Evolutionary conservation across 2,329 filamentous ascomycete genomes (phyloP), one percentile per base, ranked within the genome.

Genomic region (Blastomyces parvus): DNA sequence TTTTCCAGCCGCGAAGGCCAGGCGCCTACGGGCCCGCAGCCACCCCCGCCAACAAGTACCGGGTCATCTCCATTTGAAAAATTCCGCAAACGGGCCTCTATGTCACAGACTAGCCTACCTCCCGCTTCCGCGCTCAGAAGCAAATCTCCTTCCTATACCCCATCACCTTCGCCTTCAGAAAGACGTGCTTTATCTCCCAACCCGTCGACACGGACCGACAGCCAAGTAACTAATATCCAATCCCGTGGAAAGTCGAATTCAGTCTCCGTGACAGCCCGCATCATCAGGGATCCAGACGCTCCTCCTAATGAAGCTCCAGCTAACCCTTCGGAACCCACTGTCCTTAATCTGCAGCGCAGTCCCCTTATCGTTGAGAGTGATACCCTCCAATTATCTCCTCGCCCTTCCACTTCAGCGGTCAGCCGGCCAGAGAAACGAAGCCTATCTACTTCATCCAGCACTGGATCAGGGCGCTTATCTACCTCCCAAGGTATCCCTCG

Each of bases 231-330:
- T 33, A 63, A 71, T 17, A 68, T 64, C 58, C 64, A 65, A 30
- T 61, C 65, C 36, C 71, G 71, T 22, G 67, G 68, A n/a, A 69
- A 73, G 14, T 60, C 61, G 5, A 90, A 92, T 70, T 92, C 90
- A 0, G 85, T 96, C n/a, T 92, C 91, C 56, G 91, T 96, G 13
- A 94, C 89, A 22, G 90, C 92, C 59, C 86, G 88, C 60, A 96
- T 96, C 66, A 80, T 96, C 46, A 86, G 90, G 58, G 88, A 69
- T 82, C 80, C 63, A 71, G 75, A 56, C 79, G 81, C 69, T 77
- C 80, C 70, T 75, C 73, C 65, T 64, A 73, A 64, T 64, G 71
- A 74, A 42, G 63, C 67, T 36, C 70, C 65, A 19, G 13, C 66
- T 4, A 69, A 73, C 48, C 65, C 66, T 8, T 69, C 72, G 5